Evolutionary conservation across 345 rosid species (phyloP), one percentile per base, ranked within the genome.

Genomic region (Euclidium syriacum): DNA sequence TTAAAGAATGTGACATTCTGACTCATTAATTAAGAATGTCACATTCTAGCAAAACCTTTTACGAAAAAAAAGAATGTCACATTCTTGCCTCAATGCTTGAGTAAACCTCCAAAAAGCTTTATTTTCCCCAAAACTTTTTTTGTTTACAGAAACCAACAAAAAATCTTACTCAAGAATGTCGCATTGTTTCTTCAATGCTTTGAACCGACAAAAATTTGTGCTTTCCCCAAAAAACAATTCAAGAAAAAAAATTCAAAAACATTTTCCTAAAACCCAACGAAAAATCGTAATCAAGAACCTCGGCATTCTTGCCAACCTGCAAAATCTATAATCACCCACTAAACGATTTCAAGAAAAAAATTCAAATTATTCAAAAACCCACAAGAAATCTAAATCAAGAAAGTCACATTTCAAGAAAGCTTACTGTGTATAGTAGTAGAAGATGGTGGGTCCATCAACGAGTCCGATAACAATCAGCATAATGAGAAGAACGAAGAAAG

Each of bases 381-480:
- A 6, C 33, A 49, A 62, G 39, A 62, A 49, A 49, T 49, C 15
- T 0, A 32, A 16, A 35, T 20, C 4, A 43, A 44, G 29, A 58
- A 41, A 49, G 20, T 36, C 49, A 26, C 47, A 47, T 47, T 47
- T 14, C 3, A 47, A 60, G 17, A 48, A 30, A 20, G 56, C 91
- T 83, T 83, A 95, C 99, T 90, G 92, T 4, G 99, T 95, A 44
- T 95, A 95, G 77, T 78, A 95, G 87, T 78, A 95, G 77, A 86
- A 95, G 43, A 95, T 83, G 79, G 78, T 82, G 62, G 79, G 79
- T 30, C 96, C 96, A 71, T 88, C 89, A 5, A 79, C 59, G 27
- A 79, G 52, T 44, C 75, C 75, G 20, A 73, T 74, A 71, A 72
- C 77, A 18, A 74, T 52, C 20, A 78, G 77, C 84, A 86, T 52